Conservation (phyloP, 1,139 yeast genomes). For the Kodamaea ohmeri region DNA sequence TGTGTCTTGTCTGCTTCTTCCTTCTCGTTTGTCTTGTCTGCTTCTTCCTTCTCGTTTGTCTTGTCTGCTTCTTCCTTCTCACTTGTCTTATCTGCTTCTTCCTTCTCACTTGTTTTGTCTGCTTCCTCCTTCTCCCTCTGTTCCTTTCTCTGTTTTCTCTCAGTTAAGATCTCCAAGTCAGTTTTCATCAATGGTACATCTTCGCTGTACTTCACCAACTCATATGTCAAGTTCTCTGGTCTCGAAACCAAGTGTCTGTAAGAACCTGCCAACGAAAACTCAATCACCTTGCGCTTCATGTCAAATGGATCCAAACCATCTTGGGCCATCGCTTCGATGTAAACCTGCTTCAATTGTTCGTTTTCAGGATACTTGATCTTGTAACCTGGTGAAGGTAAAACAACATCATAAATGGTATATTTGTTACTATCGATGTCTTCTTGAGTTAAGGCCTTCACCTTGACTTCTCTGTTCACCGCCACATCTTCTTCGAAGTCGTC, state of each 20-base stretch:
- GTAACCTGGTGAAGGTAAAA: constrained; percentile 92
- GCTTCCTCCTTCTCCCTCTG: constrained; percentile 6
- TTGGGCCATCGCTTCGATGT: constrained; percentile 68
- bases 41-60: constrained; percentile 14
- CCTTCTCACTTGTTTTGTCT: constrained; percentile 18
- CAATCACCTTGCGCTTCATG: constrained; percentile 82
- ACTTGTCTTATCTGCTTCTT: constrained; percentile 14
- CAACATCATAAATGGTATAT: constrained; percentile 76
- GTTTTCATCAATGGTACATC: constrained; percentile 76
- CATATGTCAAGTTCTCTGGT: constrained; percentile 65
- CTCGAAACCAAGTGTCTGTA: constrained; percentile 74
- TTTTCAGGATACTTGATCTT: constrained; percentile 81
- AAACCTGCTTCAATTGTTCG: constrained; percentile 56
- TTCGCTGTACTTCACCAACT: constrained; percentile 57
- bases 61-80: constrained; percentile 17
- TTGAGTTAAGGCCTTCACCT: constrained; percentile 69
- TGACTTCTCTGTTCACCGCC: constrained; percentile 47
- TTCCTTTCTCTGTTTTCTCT: constrained; percentile 35
- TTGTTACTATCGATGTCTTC: constrained; percentile 64
- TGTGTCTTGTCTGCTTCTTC: constrained; percentile 14
- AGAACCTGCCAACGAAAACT: constrained; percentile 88
- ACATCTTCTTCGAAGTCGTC: constrained; percentile 65
- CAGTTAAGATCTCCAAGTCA: constrained; percentile 66
- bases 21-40: constrained; percentile 11
- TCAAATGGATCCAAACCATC: constrained; percentile 82